Percentiles rank a stretch among this genome's conserved stretches.
Evolutionary conservation across 2,329 filamentous ascomycete species (phyloP).

Genomic region (Calonectria fujianensis): DNA sequence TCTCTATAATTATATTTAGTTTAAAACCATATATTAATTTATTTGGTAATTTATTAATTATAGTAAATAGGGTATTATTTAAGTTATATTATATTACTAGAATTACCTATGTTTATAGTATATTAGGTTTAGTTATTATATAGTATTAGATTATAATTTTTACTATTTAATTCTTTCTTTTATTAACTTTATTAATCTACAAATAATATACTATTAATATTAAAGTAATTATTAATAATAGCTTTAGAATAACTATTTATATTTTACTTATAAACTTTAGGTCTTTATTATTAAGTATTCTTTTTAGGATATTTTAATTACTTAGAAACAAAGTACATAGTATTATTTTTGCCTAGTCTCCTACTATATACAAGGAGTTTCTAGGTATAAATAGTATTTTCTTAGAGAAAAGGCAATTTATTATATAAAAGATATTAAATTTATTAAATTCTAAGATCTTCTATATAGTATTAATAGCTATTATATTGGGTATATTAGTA

Average conservation of each 20-base stretch:
- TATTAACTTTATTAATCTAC: neutral
- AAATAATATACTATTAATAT: too few relatives aligned
- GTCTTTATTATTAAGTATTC: neutral
- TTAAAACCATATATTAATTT: conserved; percentile 4
- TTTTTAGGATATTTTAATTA: neutral
- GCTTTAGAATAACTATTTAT: too few relatives aligned
- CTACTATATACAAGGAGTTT: too few relatives aligned
- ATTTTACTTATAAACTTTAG: neutral
- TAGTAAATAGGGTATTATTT: neutral
- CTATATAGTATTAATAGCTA: neutral
- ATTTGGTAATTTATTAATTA: neutral
- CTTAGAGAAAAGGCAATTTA: neutral
- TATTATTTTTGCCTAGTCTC: neutral
- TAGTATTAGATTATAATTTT: neutral
- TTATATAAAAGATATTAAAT: neutral
- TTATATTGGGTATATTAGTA: neutral
- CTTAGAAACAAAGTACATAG: neutral
- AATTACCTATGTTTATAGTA: too few relatives aligned
- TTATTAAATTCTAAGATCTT: neutral
- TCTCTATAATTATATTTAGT: neutral
- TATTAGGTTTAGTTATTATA: too few relatives aligned
- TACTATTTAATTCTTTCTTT: neutral
- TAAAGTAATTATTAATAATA: too few relatives aligned
- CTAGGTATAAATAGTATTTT: too few relatives aligned
- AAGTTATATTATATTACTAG: neutral